Evolutionary conservation across 2,329 filamentous ascomycete species (phyloP).

Genomic region (Neoascochyta sp.): DNA sequence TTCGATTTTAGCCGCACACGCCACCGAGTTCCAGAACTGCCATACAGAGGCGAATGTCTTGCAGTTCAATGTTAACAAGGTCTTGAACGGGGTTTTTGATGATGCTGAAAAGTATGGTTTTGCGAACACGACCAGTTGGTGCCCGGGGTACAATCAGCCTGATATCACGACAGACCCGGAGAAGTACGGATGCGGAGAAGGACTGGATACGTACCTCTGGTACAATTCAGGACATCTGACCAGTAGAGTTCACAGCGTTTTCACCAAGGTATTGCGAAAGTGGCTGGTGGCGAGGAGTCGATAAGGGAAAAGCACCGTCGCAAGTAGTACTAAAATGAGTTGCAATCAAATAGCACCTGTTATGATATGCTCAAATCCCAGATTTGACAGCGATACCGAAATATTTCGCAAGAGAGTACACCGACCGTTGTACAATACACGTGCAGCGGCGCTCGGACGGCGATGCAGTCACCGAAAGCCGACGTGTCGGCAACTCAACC

Average conservation of each 20-base stretch:
- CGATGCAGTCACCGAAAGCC: constrained; percentile 7
- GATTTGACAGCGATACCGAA: too few species aligned
- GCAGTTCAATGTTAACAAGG: constrained; percentile 46
- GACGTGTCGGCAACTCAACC: constrained; percentile 7
- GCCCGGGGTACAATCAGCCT: constrained; percentile 45
- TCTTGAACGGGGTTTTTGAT: constrained; percentile 44
- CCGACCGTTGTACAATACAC: too few species aligned
- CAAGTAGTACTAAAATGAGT: too few species aligned
- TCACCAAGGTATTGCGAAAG: constrained; percentile 27
- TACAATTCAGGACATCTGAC: constrained; percentile 49
- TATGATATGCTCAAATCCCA: too few species aligned
- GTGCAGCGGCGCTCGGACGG: constrained; percentile 7
- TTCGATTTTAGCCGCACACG: constrained; percentile 35
- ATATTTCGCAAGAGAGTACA: too few species aligned
- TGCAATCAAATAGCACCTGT: too few species aligned
- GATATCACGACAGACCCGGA: constrained; percentile 44
- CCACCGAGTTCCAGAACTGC: constrained; percentile 29
- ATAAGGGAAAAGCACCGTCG: background rate
- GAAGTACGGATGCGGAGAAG: constrained; percentile 46
- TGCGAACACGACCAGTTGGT: constrained; percentile 47
- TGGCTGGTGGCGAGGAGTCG: constrained; percentile 15
- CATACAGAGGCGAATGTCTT: constrained; percentile 38
- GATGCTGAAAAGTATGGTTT: constrained; percentile 43
- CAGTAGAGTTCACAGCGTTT: constrained; percentile 40
- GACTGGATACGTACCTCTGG: constrained; percentile 47